These are phyloP conservation scores for Rehmannia glutinosa DNA, from an alignment of 257 asterid genomes.

Conservation along the genomic window DNA sequence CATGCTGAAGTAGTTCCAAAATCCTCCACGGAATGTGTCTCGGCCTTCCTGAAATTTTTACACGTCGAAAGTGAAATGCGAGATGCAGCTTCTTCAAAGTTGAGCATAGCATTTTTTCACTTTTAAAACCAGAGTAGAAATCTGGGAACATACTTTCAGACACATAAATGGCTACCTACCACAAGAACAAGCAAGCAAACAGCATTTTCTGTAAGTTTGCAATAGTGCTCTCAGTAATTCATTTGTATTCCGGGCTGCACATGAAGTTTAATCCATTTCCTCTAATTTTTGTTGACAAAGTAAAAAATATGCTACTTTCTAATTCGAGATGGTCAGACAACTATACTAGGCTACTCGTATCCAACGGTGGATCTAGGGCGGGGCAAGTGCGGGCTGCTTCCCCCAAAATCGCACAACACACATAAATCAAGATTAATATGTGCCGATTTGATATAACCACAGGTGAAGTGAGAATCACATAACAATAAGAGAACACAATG, in stretches of 20 bases:
- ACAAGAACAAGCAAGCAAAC: neutral
- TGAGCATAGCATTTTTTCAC: neutral
- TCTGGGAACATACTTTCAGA: no score
- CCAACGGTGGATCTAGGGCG: no score
- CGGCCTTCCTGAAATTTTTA: slow-evolving; percentile 40
- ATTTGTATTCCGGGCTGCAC: neutral
- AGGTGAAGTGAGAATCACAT: neutral
- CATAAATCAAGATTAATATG: neutral
- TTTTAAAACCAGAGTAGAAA: neutral
- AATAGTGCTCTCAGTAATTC: neutral
- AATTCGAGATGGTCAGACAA: neutral
- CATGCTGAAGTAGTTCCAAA: slow-evolving; percentile 56
- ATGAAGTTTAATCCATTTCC: neutral
- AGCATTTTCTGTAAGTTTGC: neutral
- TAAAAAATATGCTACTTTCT: neutral
- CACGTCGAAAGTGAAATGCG: slow-evolving; percentile 4
- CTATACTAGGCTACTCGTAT: no score
- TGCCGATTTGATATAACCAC: neutral
- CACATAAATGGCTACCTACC: neutral
- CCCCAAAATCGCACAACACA: neutral
- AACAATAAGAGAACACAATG: neutral
- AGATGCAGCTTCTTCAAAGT: neutral
- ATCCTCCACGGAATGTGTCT: slow-evolving; percentile 50
- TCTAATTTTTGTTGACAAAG: neutral
- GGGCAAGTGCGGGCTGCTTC: no score